Evolutionary conservation across 2,329 filamentous ascomycete species (phyloP).

Genomic region (Truncatella angustata): DNA sequence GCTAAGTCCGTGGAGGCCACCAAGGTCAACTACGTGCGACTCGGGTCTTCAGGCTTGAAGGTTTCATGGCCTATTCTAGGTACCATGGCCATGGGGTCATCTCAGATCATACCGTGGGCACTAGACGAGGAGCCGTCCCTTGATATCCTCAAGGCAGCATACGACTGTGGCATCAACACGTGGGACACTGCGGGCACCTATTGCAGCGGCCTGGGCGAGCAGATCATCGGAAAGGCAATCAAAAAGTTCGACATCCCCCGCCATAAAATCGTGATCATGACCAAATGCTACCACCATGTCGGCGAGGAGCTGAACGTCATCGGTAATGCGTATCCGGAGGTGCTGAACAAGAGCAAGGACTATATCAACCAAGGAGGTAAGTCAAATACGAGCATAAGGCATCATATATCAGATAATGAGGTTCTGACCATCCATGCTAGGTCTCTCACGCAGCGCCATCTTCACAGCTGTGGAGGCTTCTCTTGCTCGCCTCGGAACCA

Average conservation of each 20-base stretch:
- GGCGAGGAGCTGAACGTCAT: slow-evolving; percentile 32
- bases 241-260: slow-evolving; percentile 63
- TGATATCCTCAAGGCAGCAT: slow-evolving; percentile 14
- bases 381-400: too few relatives aligned
- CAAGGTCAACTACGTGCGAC: slow-evolving; percentile 5
- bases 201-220: slow-evolving; percentile 61
- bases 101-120: slow-evolving; percentile 8
- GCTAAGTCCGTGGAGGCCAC: neutral
- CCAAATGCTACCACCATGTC: slow-evolving; percentile 41
- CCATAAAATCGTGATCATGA: slow-evolving; percentile 61
- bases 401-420: too few relatives aligned
- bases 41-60: slow-evolving; percentile 10
- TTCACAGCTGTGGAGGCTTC: slow-evolving; percentile 37
- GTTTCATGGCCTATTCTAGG: slow-evolving; percentile 14
- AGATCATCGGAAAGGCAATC: slow-evolving; percentile 64
- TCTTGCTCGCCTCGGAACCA: slow-evolving; percentile 26
- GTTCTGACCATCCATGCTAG: too few relatives aligned
- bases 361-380: slow-evolving; percentile 32
- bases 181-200: slow-evolving; percentile 53
- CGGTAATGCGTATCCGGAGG: slow-evolving; percentile 18
- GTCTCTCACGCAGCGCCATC: slow-evolving; percentile 34
- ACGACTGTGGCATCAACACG: slow-evolving; percentile 16
- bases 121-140: slow-evolving; percentile 11
- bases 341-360: slow-evolving; percentile 30
- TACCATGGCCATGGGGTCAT: slow-evolving; percentile 8